Evolutionary conservation across 1,284 basidiomycete species (phyloP), one percentile per base, ranked within the genome.

Genomic region (Tilletiopsis washingtonensis): DNA sequence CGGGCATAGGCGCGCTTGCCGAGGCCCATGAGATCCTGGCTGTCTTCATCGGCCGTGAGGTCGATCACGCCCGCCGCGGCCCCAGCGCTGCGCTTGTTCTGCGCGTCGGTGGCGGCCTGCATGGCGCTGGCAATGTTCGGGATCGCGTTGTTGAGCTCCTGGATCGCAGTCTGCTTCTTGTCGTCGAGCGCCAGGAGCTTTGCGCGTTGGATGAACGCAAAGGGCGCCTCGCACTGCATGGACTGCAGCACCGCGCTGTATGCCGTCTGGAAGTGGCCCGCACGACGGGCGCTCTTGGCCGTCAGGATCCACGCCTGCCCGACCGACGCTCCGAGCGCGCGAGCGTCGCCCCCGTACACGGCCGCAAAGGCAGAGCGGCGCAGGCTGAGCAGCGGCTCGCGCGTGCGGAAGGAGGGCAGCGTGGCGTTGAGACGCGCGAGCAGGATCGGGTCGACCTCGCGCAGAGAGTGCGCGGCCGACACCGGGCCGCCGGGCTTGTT

Each of bases 201-300:
- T 1, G 89, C 88, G 61, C 85, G 87, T 73, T 98, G 89, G 39
- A 96, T 80, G 75, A 94, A 97, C 3, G 86, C 83, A 65, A 86
- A 90, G 0, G 81, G 81, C 0, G 84, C 81, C 27, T 83, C 79
- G 57, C 79, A 81, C 67, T 90, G 84, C 49, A 83, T 81, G 0
- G 91, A 89, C 74, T 98, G 94, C 0, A 99, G 79, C 48, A 89
- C 83, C 1, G 94, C 91, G 65, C 88, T 96, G 71, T 98, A 99
- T 2, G 94, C 91, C 0, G 93, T 96, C 76, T 98, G 94, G 77
- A 83, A 84, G 73, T 98, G 93, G 0, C 88, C 86, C 0, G 91
- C 88, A 70, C 94, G 96, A 44, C 94, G 80, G 12, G 94, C 93
- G 53, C 91, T 91, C 72, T 94, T 97, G 15, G 91, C 86, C 50